These are phyloP conservation scores for Pyrenochaeta sp. DNA, from an alignment of 2,329 filamentous ascomycete genomes.

Conservation along the genomic window DNA sequence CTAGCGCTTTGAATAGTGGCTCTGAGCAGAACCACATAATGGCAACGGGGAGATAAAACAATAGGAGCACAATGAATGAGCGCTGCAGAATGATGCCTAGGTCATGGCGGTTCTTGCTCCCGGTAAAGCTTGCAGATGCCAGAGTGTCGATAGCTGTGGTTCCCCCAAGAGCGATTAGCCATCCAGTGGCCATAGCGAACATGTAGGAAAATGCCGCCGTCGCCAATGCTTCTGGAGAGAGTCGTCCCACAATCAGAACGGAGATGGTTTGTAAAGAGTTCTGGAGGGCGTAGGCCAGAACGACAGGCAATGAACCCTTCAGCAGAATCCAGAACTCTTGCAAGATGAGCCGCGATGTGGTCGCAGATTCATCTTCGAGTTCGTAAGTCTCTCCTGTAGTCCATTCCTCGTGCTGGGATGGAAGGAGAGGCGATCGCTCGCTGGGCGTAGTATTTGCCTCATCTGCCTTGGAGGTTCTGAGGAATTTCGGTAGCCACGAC, in stretches of 20 bases:
- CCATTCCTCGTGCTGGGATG: slow-evolving; percentile 46
- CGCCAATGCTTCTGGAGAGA: slow-evolving; percentile 80
- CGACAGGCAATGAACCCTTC: slow-evolving; percentile 76
- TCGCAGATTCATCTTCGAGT: slow-evolving; percentile 44
- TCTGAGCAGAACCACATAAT: slow-evolving; percentile 79
- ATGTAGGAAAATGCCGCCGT: slow-evolving; percentile 89
- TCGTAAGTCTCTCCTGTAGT: slow-evolving; percentile 47
- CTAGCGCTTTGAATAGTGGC: slow-evolving; percentile 74
- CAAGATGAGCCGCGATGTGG: slow-evolving; percentile 50
- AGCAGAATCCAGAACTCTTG: slow-evolving; percentile 73
- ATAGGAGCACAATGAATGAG: slow-evolving; percentile 73
- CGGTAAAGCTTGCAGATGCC: slow-evolving; percentile 82
- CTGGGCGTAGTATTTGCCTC: slow-evolving; percentile 38
- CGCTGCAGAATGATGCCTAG: slow-evolving; percentile 81
- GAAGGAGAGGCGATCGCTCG: slow-evolving; percentile 54
- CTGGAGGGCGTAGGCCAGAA: slow-evolving; percentile 83
- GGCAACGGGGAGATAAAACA: slow-evolving; percentile 76
- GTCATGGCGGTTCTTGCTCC: slow-evolving; percentile 78
- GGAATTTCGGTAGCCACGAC: slow-evolving; percentile 41
- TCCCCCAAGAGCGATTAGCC: slow-evolving; percentile 85
- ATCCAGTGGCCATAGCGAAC: slow-evolving; percentile 90
- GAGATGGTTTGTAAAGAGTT: slow-evolving; percentile 85
- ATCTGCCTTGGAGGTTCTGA: slow-evolving; percentile 27
- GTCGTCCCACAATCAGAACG: slow-evolving; percentile 79
- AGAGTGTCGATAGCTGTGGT: slow-evolving; percentile 87